Evolutionary conservation across 78 protist species (phyloP).

Genomic region (Cyanophora paradoxa): DNA sequence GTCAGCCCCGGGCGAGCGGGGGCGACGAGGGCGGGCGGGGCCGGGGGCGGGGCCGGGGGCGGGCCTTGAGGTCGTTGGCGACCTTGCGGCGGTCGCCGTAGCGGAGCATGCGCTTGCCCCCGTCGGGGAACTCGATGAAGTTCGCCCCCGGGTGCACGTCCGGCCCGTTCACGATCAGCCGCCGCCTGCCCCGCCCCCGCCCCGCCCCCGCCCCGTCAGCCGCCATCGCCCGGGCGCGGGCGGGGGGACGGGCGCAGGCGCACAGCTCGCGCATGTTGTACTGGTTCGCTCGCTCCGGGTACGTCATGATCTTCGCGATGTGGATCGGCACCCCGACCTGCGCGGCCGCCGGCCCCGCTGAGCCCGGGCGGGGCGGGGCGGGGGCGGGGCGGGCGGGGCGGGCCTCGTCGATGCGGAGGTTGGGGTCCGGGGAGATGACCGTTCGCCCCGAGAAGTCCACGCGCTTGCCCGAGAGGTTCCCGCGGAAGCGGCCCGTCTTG

Average conservation of each 20-base stretch:
- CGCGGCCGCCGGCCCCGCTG: background rate
- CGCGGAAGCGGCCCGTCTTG: constrained; percentile 55
- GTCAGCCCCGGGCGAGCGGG: no score
- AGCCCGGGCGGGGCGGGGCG: background rate
- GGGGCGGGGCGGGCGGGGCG: background rate
- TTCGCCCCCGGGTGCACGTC: constrained; percentile 87
- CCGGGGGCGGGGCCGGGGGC: no score
- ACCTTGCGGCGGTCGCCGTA: constrained; percentile 58
- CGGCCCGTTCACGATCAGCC: constrained; percentile 59
- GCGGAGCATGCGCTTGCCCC: constrained; percentile 28
- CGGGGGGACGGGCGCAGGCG: background rate
- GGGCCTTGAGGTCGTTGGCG: no score
- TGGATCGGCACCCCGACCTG: constrained; percentile 75
- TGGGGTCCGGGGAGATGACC: constrained; percentile 99
- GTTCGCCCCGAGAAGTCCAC: constrained; percentile 98
- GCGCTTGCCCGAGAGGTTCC: constrained; percentile 93
- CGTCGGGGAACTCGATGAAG: constrained; percentile 31
- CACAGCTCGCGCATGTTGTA: constrained; percentile 58
- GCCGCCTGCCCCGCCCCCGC: no score
- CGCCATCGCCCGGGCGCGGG: no score
- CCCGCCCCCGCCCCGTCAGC: no score
- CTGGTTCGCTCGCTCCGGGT: constrained; percentile 80
- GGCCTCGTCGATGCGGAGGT: constrained; percentile 88
- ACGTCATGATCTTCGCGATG: constrained; percentile 87
- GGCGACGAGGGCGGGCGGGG: no score